Conservation (phyloP, 2,329 filamentous ascomycete species). For the Aphanoascus verrucosus region DNA sequence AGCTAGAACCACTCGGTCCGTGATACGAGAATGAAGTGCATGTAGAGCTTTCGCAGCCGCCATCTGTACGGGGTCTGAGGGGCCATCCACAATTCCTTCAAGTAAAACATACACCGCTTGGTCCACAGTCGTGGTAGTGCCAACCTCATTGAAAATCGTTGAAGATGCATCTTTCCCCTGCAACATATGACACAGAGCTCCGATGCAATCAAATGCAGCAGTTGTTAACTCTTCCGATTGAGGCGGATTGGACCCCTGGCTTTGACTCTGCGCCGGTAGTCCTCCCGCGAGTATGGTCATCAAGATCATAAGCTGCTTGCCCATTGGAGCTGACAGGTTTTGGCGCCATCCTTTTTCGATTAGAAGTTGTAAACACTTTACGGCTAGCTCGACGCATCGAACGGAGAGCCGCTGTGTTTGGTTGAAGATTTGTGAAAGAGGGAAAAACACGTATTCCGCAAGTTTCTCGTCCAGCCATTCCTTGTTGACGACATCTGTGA, state of each 20-base stretch:
- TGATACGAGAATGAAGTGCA: conserved; percentile 52
- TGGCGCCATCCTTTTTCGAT: conserved; percentile 69
- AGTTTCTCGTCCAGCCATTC: conserved; percentile 61
- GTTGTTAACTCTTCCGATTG: conserved; percentile 62
- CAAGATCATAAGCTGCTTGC: conserved; percentile 74
- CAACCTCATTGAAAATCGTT: conserved; percentile 39
- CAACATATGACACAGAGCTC: conserved; percentile 41
- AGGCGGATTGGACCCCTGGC: conserved; percentile 21
- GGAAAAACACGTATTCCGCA: conserved; percentile 92
- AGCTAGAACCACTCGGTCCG: conserved; percentile 63
- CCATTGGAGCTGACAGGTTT: conserved; percentile 59
- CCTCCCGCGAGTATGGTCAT: conserved; percentile 72
- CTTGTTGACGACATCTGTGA: conserved; percentile 33
- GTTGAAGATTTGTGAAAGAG: conserved; percentile 75
- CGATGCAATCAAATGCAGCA: conserved; percentile 60
- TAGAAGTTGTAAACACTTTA: conserved; percentile 64
- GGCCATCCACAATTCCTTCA: conserved; percentile 56
- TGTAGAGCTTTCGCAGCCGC: conserved; percentile 57
- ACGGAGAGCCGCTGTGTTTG: conserved; percentile 61
- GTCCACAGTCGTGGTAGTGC: conserved; percentile 65
- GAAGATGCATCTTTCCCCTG: conserved; percentile 37
- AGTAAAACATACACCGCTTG: conserved; percentile 73
- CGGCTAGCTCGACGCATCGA: conserved; percentile 57
- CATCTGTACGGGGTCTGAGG: conserved; percentile 57
- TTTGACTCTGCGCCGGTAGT: conserved; percentile 45